These are phyloP conservation scores for Mycena alexandri DNA, from an alignment of 768 basidiomycete species.

Conservation along the genomic window DNA sequence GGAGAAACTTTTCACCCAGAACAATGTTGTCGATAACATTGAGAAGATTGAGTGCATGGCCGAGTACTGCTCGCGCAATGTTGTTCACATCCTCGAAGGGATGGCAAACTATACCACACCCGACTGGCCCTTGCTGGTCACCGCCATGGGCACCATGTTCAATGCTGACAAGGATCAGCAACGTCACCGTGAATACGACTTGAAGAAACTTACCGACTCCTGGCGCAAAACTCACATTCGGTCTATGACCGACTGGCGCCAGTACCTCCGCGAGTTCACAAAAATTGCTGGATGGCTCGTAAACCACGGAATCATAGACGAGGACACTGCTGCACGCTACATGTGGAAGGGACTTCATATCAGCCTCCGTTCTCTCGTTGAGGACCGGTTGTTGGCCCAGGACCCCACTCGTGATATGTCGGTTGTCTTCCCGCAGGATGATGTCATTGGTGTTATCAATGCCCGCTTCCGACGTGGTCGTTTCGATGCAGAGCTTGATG, in stretches of 20 bases:
- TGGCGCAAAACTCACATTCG: slow-evolving; percentile 21
- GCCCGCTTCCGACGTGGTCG: slow-evolving; percentile 1
- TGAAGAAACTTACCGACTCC: slow-evolving; percentile 5
- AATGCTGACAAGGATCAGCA: slow-evolving; percentile 19
- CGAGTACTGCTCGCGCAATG: slow-evolving; percentile 18
- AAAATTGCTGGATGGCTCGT: slow-evolving; percentile 7
- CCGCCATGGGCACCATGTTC: slow-evolving; percentile 13
- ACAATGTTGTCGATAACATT: slow-evolving; percentile 4
- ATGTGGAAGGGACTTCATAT: slow-evolving; percentile 17
- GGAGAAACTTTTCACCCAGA: slow-evolving; percentile 5
- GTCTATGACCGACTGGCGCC: slow-evolving; percentile 8
- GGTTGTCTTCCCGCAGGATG: not conserved
- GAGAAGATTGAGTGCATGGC: slow-evolving; percentile 10
- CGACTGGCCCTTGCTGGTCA: slow-evolving; percentile 2
- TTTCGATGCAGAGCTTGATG: slow-evolving; percentile 7
- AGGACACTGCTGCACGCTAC: not conserved
- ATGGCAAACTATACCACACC: slow-evolving; percentile 17
- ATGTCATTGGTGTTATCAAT: not conserved
- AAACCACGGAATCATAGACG: not conserved
- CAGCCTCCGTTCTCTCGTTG: not conserved
- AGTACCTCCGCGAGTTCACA: slow-evolving; percentile 10
- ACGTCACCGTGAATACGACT: not conserved
- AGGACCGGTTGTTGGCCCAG: slow-evolving; percentile 9
- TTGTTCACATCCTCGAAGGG: slow-evolving; percentile 21
- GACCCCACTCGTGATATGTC: slow-evolving; percentile 17